Percentiles rank a stretch among this genome's conserved stretches.
phyloP scores from a whole-genome alignment of 306 rosid genomes.

The Rosa chinensis region DNA sequence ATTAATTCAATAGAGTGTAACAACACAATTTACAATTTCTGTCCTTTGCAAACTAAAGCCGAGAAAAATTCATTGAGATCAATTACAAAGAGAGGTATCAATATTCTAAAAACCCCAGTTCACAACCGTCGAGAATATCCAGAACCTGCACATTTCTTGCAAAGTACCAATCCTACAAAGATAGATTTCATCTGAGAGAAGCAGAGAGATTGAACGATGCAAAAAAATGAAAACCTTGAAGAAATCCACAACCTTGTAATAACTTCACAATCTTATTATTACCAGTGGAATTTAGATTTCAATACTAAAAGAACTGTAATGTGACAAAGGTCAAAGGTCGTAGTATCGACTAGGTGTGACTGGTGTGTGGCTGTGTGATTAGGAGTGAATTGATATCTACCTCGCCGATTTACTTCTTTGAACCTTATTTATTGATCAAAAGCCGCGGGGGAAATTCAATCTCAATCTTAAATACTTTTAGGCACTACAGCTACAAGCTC shows the following conservation, averaged over 20 bases:
- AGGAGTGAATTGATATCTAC: not conserved
- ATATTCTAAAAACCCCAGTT: slow-evolving; percentile 18
- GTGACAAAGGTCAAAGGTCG: not conserved
- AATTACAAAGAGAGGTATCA: not conserved
- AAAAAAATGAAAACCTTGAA: not conserved
- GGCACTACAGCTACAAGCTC: not conserved
- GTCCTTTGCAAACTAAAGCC: not conserved
- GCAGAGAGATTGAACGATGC: not conserved
- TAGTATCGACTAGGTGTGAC: not conserved
- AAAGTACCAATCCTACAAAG: slow-evolving; percentile 72
- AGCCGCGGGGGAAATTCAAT: not conserved
- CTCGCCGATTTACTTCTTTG: not conserved
- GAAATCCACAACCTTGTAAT: not conserved
- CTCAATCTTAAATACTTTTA: not conserved
- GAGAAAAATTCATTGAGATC: slow-evolving; percentile 13
- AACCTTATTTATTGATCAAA: not conserved
- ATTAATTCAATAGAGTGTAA: not conserved
- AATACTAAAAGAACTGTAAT: not conserved
- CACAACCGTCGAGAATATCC: slow-evolving; percentile 91
- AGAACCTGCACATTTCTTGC: slow-evolving; percentile 98
- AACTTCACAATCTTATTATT: not conserved
- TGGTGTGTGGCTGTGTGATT: not conserved
- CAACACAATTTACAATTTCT: not conserved
- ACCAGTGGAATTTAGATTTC: not conserved
- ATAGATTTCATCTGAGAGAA: slow-evolving; percentile 21